Evolutionary conservation across 73 alveolate genomes (phyloP), one percentile per base, ranked within the genome.

Genomic region (Effrenium voratum): DNA sequence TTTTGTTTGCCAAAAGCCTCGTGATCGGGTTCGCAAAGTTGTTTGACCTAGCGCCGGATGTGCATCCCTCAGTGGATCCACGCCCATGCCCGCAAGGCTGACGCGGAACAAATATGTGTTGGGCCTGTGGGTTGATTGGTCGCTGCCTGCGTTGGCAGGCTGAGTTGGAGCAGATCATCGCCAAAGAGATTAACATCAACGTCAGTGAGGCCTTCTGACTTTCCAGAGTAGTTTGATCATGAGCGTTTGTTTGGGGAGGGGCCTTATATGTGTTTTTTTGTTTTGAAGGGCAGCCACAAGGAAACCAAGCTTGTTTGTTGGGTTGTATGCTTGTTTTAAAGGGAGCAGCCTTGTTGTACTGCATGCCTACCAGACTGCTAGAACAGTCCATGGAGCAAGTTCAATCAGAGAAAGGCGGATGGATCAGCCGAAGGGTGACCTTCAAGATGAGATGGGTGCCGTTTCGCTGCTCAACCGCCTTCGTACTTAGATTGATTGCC

Each of bases 81-180:
- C n/a, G n/a, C n/a, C n/a, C n/a, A n/a, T n/a, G n/a, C n/a, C n/a
- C n/a, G n/a, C n/a, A n/a, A n/a, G n/a, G n/a, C n/a, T n/a, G n/a
- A n/a, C n/a, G n/a, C n/a, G n/a, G n/a, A n/a, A n/a, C n/a, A n/a
- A n/a, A n/a, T n/a, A n/a, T n/a, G n/a, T n/a, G n/a, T n/a, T n/a
- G n/a, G n/a, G n/a, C n/a, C n/a, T n/a, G n/a, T n/a, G n/a, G n/a
- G n/a, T n/a, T n/a, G n/a, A n/a, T n/a, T n/a, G n/a, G n/a, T n/a
- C n/a, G n/a, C n/a, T n/a, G n/a, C n/a, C n/a, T n/a, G n/a, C n/a
- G n/a, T n/a, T n/a, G n/a, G n/a, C n/a, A n/a, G n/a, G n/a, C n/a
- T n/a, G n/a, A n/a, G n/a, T n/a, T n/a, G n/a, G n/a, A 80, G 75
- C 75, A 82, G 44, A 43, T 90, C 87, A 70, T 90, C 44, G 97